Evolutionary conservation across 495 filamentous ascomycete genomes (phyloP), one percentile per base, ranked within the genome.

Genomic region (Xylaria acuta): DNA sequence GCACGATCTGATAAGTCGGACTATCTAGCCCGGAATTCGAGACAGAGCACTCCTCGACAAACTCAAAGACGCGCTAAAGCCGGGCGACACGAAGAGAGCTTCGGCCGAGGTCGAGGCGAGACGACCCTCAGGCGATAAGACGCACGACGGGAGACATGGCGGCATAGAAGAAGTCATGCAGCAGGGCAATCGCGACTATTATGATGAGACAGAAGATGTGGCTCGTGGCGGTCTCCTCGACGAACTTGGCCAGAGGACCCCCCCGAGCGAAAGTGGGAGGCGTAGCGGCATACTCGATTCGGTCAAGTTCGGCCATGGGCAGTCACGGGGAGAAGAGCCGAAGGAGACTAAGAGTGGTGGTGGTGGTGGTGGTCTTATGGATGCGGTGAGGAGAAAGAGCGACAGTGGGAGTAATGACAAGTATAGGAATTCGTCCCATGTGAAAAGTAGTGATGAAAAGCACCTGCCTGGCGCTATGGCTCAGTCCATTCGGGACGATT

Each of bases 21-120:
- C 18, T 41, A 38, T n/a, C 12, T 5, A 72, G 70, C 49, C 70
- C 40, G 70, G 70, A 11, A 45, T 5, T 18, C 70, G 51, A 12
- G 70, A 72, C 22, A 54, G 16, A 49, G 70, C 70, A 18, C 70
- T 72, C 18, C 54, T 72, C 9, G 70, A 72, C 53, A 66, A 34
- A 22, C 70, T 72, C 51, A 65, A 51, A 49, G 62, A 72, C n/a
- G 70, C 70, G 7, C 53, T 72, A n/a, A 56, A 20, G 22, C 70
- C 70, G 0, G 70, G 47, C 27, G 70, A 72, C 32, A 53, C 70
- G 32, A 30, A 32, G 4, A 20, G 22, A 32, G n/a, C 9, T n/a
- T 30, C 41, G 12, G 27, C 11, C 1, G 20, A 25, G 12, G 27
- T 7, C 1, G 20, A 25, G 5, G 38, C 36, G 36, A 27, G 60